Base-by-base conservation (phyloP, 768 basidiomycete genomes). In the Rhodotorula kratochvilovae region DNA sequence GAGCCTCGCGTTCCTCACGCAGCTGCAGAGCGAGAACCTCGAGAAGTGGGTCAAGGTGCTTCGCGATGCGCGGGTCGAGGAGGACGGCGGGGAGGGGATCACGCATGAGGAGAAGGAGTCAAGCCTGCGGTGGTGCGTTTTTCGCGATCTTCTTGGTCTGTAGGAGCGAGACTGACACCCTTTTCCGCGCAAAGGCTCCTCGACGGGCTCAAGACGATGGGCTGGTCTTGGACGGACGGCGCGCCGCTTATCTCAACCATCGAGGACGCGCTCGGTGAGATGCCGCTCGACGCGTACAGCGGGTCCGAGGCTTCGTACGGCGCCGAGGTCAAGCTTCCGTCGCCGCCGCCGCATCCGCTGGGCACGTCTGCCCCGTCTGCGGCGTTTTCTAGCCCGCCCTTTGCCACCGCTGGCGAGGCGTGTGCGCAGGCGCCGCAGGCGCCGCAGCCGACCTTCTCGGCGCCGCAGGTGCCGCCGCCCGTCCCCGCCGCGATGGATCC, bases 151-250 rank as follows among this genome's bases (percentile, higher is more conserved):
- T 19, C 45, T 2, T 6, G 5, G 4, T 5, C 13, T 11, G 21
- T 46, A 3, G 3, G 15, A 2, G n/a, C 11, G 10, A 21, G 15
- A 1, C 27, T 50, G 21, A 29, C 10, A 5, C 1, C 5, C 15
- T 21, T 43, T 5, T 12, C 0, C 16, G 6, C 25, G 2, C 23
- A n/a, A 53, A 74, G 69, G 66, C 68, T 74, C 29, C 63, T 64
- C 21, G 67, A 65, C 17, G 73, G 73, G 0, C 60, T 74, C 31
- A 65, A 68, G 54, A 68, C 67, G 48, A 71, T 71, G 70, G 73
- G 70, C 7, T 74, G 73, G 73, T 61, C 62, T 33, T 74, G 66
- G 66, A 61, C 63, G 10, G 69, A 70, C 69, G 6, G 45, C 48
- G 57, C 15, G 12, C 27, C 48, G 27, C 63, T 71, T 31, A 46